These are phyloP conservation scores for Plectranthus barbatus DNA, from an alignment of 257 asterid genomes.

Conservation along the genomic window DNA sequence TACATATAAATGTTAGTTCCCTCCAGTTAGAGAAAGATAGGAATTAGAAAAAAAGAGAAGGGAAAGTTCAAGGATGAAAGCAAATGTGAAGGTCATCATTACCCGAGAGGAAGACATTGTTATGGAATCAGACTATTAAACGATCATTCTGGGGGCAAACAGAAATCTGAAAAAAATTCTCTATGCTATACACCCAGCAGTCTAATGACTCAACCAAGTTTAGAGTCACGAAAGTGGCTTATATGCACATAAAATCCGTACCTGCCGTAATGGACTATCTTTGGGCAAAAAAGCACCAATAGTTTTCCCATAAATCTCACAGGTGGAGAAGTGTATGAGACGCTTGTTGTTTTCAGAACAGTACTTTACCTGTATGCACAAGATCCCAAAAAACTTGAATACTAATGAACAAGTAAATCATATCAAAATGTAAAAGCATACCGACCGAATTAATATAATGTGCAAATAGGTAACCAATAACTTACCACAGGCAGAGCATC, in stretches of 20 bases:
- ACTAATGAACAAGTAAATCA: not conserved
- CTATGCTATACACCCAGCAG: not conserved
- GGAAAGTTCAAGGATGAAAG: not conserved
- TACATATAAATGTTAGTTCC: too few species aligned
- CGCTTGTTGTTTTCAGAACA: slow-evolving; percentile 90
- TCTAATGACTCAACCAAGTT: not conserved
- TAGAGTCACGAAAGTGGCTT: not conserved
- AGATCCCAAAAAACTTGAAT: not conserved
- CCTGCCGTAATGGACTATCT: slow-evolving; percentile 87
- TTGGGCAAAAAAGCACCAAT: slow-evolving; percentile 75
- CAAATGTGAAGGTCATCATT: not conserved
- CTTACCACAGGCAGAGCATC: slow-evolving; percentile 98
- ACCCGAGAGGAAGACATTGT: not conserved
- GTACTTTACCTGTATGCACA: slow-evolving; percentile 68
- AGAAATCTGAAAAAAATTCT: not conserved
- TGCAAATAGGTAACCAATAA: not conserved
- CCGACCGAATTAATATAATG: not conserved
- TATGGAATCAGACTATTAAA: not conserved
- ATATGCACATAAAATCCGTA: not conserved
- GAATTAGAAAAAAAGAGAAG: too few species aligned
- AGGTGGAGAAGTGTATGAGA: slow-evolving; percentile 92
- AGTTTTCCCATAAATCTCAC: slow-evolving; percentile 94
- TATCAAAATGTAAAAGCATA: not conserved
- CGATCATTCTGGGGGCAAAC: not conserved
- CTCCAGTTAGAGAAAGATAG: too few species aligned